Evolutionary conservation across 2,329 filamentous ascomycete genomes (phyloP), one percentile per base, ranked within the genome.

Genomic region (Cucurbitaria berberidis): DNA sequence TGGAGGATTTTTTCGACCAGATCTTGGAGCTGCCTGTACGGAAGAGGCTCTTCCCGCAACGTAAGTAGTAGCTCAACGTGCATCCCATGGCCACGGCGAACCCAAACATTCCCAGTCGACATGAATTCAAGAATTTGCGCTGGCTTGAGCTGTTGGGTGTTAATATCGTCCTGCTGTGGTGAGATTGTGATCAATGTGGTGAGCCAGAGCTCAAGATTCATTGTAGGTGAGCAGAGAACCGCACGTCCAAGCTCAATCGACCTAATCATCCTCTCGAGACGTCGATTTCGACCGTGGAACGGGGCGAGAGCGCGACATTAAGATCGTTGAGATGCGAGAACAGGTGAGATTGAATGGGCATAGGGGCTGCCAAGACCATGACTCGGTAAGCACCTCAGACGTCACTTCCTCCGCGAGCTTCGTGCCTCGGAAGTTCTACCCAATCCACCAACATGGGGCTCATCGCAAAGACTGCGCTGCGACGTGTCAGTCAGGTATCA

Each of bases 111-210:
- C 6, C 62, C 62, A 41, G 69, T 69, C 5, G 62, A 57, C 5
- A 75, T 45, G 8, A 60, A 10, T 5, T 56, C 53, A 8, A 73
- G 48, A 7, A 68, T 36, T 22, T 47, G 56, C 16, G 18, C n/a
- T 13, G 55, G 29, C 27, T 52, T 53, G 22, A 65, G 48, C 29
- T 67, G 57, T 24, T 67, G 49, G 16, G 70, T 16, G 42, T 72
- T 58, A 70, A 55, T 59, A 40, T 48, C 50, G 22, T 62, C 34
- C 51, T 68, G 64, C 43, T 60, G 54, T 49, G 65, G 57, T 69
- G 66, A 70, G 59, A 73, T 45, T 24, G 70, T 73, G 62, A 74
- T 71, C 56, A 69, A 68, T 38, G 71, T 70, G 24, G 53, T 68
- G 51, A 74, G 65, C 69, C 68, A 73, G n/a, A 76, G 69, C 61